Evolutionary conservation across 2,329 filamentous ascomycete species (phyloP).

Genomic region (Epichloe uncinata): DNA sequence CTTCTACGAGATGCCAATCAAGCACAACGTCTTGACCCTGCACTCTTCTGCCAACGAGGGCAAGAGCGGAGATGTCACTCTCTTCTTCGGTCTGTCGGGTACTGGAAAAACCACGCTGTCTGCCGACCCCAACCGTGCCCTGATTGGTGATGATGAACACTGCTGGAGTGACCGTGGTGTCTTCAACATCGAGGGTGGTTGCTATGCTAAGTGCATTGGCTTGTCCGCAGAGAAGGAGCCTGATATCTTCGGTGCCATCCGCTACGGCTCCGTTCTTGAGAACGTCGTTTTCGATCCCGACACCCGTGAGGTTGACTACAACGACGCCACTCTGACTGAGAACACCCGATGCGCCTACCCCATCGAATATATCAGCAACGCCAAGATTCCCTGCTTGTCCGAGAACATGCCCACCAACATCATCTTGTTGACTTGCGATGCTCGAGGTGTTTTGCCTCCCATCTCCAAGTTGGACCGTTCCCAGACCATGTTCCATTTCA

Average conservation of each 20-base stretch:
- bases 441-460: constrained; percentile 88
- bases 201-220: constrained; percentile 98
- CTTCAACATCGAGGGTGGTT: constrained; percentile 99
- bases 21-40: constrained; percentile 96
- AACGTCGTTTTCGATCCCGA: constrained; percentile 95
- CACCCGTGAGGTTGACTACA: constrained; percentile 87
- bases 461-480: constrained; percentile 92
- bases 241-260: constrained; percentile 92
- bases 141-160: constrained; percentile 99
- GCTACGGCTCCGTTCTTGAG: constrained; percentile 93
- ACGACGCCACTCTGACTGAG: constrained; percentile 87
- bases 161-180: constrained; percentile 95
- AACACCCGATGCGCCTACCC: constrained; percentile 98
- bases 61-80: constrained; percentile 83
- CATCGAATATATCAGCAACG: constrained; percentile 97
- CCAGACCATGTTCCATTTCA: constrained; percentile 99
- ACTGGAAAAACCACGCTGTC: constrained; percentile 98
- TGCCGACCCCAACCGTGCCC: constrained; percentile 85
- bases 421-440: constrained; percentile 94
- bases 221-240: constrained; percentile 98
- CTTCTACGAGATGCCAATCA: constrained; percentile 99
- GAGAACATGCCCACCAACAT: constrained; percentile 89
- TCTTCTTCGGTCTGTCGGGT: constrained; percentile 98
- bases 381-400: constrained; percentile 93
- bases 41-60: constrained; percentile 99